These are phyloP conservation scores for Triticum timopheevii DNA, from an alignment of 176 grass and related monocot species.

Conservation along the genomic window DNA sequence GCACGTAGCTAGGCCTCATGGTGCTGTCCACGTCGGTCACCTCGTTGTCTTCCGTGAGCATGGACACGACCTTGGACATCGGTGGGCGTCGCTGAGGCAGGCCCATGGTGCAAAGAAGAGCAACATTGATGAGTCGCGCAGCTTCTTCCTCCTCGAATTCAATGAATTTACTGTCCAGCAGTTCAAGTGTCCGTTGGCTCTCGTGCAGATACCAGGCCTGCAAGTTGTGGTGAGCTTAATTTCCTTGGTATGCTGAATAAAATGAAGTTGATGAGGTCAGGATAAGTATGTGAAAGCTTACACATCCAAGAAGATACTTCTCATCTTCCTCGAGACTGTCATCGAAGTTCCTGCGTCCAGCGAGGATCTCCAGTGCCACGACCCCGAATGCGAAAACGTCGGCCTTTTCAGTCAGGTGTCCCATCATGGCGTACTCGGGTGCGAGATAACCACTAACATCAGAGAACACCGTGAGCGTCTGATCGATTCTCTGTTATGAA, in stretches of 20 bases:
- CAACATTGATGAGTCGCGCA: slow-evolving; percentile 27
- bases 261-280: not conserved
- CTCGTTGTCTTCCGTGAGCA: not conserved
- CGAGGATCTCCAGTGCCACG: too few relatives aligned
- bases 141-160: slow-evolving; percentile 34
- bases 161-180: not conserved
- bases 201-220: not conserved
- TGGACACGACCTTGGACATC: not conserved
- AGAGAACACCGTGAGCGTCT: too few relatives aligned
- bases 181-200: not conserved
- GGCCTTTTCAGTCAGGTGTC: too few relatives aligned
- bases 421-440: too few relatives aligned
- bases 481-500: too few relatives aligned
- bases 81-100: not conserved
- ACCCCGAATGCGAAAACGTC: too few relatives aligned
- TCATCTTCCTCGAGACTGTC: not conserved
- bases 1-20: not conserved
- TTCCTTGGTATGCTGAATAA: not conserved
- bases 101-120: slow-evolving; percentile 38
- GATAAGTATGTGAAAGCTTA: not conserved
- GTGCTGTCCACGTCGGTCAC: not conserved
- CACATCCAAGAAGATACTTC: not conserved
- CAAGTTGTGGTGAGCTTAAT: not conserved
- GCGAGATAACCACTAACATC: too few relatives aligned
- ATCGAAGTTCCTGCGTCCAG: not conserved